Evolutionary conservation across 2,329 filamentous ascomycete genomes (phyloP), one percentile per base, ranked within the genome.

Genomic region (Magnaporthiopsis rhizophila): DNA sequence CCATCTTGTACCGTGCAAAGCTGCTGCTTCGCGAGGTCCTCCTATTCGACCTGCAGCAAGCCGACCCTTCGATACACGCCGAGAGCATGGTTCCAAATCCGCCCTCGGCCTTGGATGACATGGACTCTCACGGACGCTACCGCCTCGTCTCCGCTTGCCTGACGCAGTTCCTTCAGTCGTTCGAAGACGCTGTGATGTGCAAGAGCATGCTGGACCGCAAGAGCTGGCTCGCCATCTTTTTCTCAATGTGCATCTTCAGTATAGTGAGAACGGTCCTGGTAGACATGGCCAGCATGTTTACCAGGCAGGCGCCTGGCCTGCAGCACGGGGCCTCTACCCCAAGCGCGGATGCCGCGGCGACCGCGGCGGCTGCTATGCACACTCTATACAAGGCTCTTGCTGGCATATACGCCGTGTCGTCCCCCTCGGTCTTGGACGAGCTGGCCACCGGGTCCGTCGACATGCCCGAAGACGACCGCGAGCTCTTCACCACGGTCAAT

Each of bases 171-270:
- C 71, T 86, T 28, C 79, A 81, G 66, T 79, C 80, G 0, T 81
- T 86, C 63, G 84, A 86, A 67, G 73, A 72, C 4, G 75, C 75
- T 24, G 76, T 79, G 2, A 71, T 78, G 64, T 74, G 76, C 30
- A 73, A 73, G 38, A 72, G 73, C n/a, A 71, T 74, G 6, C 71
- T 78, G 28, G 75, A 76, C 30, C 74, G 77, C 11, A 78, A 77
- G 67, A 76, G 76, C 64, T 84, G 82, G 79, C 71, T 85, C 21
- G 80, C 83, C 2, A 71, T 79, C 4, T 84, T 86, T 65, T 74
- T 83, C 62, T 80, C 84, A 15, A 72, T 86, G 24, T 85, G 83
- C 70, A 80, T 86, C n/a, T 85, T 86, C 69, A 86, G 83, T 69
- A 75, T 83, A 34, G 77, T 81, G 26, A 79, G 80, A 61, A 82